Evolutionary conservation across 139 green algal species (phyloP), one percentile per base, ranked within the genome.

Genomic region (Chlamydomonas sphaeroides): DNA sequence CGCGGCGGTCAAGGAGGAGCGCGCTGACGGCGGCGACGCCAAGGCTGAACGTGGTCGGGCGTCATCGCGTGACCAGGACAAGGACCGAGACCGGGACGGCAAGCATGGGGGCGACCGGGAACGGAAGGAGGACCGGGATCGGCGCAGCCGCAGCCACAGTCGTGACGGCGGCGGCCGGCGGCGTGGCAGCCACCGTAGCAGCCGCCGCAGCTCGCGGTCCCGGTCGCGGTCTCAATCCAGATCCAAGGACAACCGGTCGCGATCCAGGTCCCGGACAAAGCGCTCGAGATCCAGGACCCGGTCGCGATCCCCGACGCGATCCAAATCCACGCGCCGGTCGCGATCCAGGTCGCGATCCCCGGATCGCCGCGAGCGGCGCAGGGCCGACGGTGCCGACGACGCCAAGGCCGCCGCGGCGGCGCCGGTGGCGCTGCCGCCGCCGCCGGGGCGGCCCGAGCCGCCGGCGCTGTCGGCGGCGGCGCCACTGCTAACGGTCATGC

Each of bases 401-500:
- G 48, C 33, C 61, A 6, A 8, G 25, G 45, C 32, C 23, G 42
- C 5, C 32, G 62, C 45, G 28, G 62, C 42, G 56, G 25, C 45
- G 2, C 25, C 23, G 56, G 18, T 10, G 23, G 23, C 25, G 56
- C 23, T 32, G n/a, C 56, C 6, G 23, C 51, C 15, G 51, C 56
- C 18, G 18, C 23, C 18, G 18, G 56, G 25, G 56, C 63, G 36
- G 28, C 32, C 21, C 36, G 61, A 81, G 41, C 61, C 63, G 28
- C 61, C 61, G 41, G 35, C 61, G 32, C 38, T 63, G n/a, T 66
- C 62, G 0, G 76, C 76, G 11, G 63, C 63, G 5, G 38, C 21
- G 48, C 76, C 76, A 45, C 45, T 83, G 32, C 62, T 73, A 23
- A n/a, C 33, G 8, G 76, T 51, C 15, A 65, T 83, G 76, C 32